Evolutionary conservation across 345 rosid species (phyloP).

Genomic region (Stellera chamaejasme): DNA sequence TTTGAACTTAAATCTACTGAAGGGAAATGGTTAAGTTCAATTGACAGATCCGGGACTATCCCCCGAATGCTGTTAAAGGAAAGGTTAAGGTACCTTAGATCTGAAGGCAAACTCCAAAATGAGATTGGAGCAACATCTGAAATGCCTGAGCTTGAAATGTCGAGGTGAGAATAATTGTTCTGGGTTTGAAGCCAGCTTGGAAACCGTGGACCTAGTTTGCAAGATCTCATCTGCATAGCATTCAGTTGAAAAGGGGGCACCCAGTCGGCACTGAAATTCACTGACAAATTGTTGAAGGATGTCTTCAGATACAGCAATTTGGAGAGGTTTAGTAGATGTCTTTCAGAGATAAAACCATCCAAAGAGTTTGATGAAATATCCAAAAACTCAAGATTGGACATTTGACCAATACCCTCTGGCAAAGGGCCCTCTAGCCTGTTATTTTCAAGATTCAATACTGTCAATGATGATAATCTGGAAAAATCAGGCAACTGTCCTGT

Average conservation of each 20-base stretch:
- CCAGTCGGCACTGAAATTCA: slow-evolving; percentile 8
- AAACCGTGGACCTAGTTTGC: slow-evolving; percentile 7
- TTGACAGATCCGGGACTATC: slow-evolving; percentile 12
- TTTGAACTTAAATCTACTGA: slow-evolving; percentile 21
- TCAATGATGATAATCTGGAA: slow-evolving; percentile 6
- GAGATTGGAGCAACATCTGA: neutral
- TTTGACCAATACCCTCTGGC: neutral
- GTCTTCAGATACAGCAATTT: neutral
- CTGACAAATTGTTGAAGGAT: neutral
- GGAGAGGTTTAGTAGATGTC: slow-evolving; percentile 11
- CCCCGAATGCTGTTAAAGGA: slow-evolving; percentile 19
- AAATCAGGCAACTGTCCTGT: slow-evolving; percentile 11
- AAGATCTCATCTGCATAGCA: neutral
- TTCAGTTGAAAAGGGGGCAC: slow-evolving; percentile 8
- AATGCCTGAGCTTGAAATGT: slow-evolving; percentile 6
- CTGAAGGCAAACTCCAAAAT: slow-evolving; percentile 12
- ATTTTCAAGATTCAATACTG: neutral
- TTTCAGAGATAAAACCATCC: slow-evolving; percentile 9
- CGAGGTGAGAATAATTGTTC: slow-evolving; percentile 1
- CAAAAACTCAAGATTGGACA: neutral
- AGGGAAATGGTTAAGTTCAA: neutral
- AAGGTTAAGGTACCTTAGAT: slow-evolving; percentile 10
- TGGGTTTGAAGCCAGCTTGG: slow-evolving; percentile 8
- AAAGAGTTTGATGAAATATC: slow-evolving; percentile 10
- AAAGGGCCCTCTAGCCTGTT: neutral